Conservation (phyloP, 805 yeast species). For the Kluyveromyces wickerhamii region DNA sequence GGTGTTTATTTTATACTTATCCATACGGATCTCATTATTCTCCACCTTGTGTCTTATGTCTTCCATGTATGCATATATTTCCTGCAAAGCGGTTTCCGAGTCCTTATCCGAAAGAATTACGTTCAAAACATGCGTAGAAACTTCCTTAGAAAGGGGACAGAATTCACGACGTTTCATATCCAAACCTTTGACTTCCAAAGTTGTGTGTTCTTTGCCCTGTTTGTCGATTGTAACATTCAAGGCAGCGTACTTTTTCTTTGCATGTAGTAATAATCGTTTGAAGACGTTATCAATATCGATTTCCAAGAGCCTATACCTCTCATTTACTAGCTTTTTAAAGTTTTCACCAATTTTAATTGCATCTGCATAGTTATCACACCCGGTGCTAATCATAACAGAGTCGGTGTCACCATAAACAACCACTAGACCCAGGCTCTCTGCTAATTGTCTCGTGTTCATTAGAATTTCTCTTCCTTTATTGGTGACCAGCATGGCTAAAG, state of each 20-base stretch:
- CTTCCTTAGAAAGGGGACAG: conserved; percentile 86
- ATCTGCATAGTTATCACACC: conserved; percentile 55
- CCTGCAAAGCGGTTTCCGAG: conserved; percentile 65
- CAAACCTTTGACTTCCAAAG: conserved; percentile 86
- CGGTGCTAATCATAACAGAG: conserved; percentile 97
- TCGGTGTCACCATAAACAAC: conserved; percentile 98
- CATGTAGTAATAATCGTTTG: conserved; percentile 72
- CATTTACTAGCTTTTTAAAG: conserved; percentile 80
- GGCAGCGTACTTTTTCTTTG: conserved; percentile 98
- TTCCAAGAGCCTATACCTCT: conserved; percentile 77
- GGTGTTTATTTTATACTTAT: conserved; percentile 74
- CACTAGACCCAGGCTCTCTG: conserved; percentile 71
- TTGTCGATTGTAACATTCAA: conserved; percentile 48
- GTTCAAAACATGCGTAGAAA: conserved; percentile 66
- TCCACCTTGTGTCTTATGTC: conserved; percentile 50
- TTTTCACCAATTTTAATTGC: conserved; percentile 79
- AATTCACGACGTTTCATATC: conserved; percentile 97
- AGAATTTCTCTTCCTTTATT: conserved; percentile 92
- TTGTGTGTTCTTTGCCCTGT: conserved; percentile 48
- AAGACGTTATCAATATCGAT: conserved; percentile 94
- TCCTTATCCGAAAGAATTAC: conserved; percentile 66
- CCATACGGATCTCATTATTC: conserved; percentile 52
- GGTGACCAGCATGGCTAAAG: conserved; percentile 91
- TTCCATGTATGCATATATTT: conserved; percentile 65
- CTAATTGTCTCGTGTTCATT: conserved; percentile 86